Percentiles rank a stretch among this genome's conserved stretches.
These are phyloP conservation scores for Pseudogymnoascus sp. DNA, from an alignment of 2,329 filamentous ascomycete species.

Conservation along the genomic window DNA sequence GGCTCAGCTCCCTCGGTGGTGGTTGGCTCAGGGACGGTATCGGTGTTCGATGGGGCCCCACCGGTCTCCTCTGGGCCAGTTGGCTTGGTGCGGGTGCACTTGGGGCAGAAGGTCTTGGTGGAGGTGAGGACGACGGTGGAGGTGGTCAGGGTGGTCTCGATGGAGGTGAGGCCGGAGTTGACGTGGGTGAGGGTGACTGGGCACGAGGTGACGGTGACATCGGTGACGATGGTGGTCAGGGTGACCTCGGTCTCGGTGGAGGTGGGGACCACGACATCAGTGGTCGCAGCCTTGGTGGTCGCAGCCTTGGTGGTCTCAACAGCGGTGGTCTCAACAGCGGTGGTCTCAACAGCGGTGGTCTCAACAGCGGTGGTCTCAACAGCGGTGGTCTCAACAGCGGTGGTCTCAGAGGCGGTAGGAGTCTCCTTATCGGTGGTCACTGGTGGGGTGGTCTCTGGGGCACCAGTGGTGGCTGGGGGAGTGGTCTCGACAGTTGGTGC, in stretches of 20 bases:
- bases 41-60: slow-evolving; percentile 3
- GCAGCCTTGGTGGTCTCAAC: slow-evolving; percentile 11
- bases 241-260: background rate
- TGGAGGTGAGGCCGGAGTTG: slow-evolving; percentile 19
- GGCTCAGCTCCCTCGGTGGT: background rate
- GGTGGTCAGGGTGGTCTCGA: slow-evolving; percentile 20
- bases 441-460: slow-evolving; percentile 18
- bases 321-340: background rate
- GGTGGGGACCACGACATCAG: background rate
- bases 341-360: no score
- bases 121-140: slow-evolving; percentile 29
- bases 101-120: slow-evolving; percentile 25
- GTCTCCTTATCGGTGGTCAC: slow-evolving; percentile 14
- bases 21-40: slow-evolving; percentile 2
- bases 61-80: background rate
- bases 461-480: slow-evolving; percentile 11
- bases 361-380: slow-evolving; percentile 12
- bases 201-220: slow-evolving; percentile 24
- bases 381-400: background rate
- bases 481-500: slow-evolving; percentile 16
- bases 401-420: slow-evolving; percentile 13
- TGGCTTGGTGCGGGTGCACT: slow-evolving; percentile 16
- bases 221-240: slow-evolving; percentile 13
- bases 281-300: background rate
- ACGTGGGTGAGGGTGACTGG: slow-evolving; percentile 19